Conservation (phyloP, 2,329 filamentous ascomycete genomes). For the Botrytis deweyae region DNA sequence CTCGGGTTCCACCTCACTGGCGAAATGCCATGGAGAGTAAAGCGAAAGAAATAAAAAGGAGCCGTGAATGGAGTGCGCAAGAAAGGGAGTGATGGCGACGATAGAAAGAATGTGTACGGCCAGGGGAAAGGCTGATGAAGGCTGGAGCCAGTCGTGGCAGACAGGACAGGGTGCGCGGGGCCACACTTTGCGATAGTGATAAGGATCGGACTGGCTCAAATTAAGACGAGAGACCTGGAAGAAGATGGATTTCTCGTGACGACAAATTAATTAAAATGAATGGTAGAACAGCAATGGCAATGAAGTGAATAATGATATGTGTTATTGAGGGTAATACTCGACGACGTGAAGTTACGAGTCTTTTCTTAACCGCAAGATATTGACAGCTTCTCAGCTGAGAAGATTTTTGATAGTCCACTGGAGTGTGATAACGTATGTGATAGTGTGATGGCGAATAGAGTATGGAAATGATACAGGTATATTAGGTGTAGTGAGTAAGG, state of each 20-base stretch:
- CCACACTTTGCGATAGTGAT: slow-evolving; percentile 14
- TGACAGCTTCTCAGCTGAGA: slow-evolving; percentile 7
- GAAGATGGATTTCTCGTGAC: neutral
- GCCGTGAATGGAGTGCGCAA: neutral
- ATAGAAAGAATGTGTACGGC: neutral
- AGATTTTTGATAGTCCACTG: neutral
- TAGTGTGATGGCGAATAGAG: neutral
- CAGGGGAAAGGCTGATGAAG: slow-evolving; percentile 20
- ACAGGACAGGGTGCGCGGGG: slow-evolving; percentile 16
- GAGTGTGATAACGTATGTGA: neutral
- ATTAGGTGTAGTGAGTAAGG: neutral
- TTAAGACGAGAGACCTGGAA: neutral
- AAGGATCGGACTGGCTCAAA: slow-evolving; percentile 3
- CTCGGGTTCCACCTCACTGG: neutral
- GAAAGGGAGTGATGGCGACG: slow-evolving; percentile 12
- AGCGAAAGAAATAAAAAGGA: neutral
- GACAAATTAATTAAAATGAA: neutral
- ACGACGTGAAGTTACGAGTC: neutral
- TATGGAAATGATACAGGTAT: neutral
- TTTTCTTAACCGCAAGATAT: neutral
- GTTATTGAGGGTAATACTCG: neutral
- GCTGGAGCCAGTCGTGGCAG: slow-evolving; percentile 13
- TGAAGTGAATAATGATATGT: neutral
- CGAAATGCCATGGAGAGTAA: slow-evolving; percentile 1
- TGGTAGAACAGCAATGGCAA: neutral